Evolutionary conservation across 2,329 filamentous ascomycete genomes (phyloP).

Genomic region (Cladosporium sp.): DNA sequence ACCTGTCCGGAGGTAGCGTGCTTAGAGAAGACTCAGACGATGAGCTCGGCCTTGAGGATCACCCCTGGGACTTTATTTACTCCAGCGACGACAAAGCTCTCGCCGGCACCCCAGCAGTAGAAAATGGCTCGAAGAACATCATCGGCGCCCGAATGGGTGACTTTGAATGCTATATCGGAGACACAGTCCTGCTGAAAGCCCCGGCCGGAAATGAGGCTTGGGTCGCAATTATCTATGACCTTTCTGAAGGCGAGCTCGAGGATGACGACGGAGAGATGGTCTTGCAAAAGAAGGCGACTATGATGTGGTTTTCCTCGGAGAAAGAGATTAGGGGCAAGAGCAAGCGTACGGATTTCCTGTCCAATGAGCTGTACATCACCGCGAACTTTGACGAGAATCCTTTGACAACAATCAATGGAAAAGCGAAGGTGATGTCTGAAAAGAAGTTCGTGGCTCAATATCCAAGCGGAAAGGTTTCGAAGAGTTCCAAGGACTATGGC

Average conservation of each 20-base stretch:
- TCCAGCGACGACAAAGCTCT: slow-evolving; percentile 31
- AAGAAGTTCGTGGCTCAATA: slow-evolving; percentile 61
- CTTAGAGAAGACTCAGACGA: slow-evolving; percentile 78
- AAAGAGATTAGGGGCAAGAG: slow-evolving; percentile 82
- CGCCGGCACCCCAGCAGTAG: slow-evolving; percentile 2
- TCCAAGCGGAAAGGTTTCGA: slow-evolving; percentile 68
- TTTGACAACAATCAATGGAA: slow-evolving; percentile 82
- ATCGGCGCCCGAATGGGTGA: slow-evolving; percentile 74
- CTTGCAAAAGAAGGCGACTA: slow-evolving; percentile 66
- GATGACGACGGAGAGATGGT: slow-evolving; percentile 50
- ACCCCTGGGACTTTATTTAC: slow-evolving; percentile 54
- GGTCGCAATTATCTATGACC: slow-evolving; percentile 83
- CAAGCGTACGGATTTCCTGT: slow-evolving; percentile 70
- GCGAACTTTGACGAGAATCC: slow-evolving; percentile 82
- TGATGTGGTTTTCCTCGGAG: slow-evolving; percentile 94
- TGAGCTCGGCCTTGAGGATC: slow-evolving; percentile 57
- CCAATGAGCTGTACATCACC: slow-evolving; percentile 87
- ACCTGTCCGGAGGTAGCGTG: slow-evolving; percentile 56
- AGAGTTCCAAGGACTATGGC: slow-evolving; percentile 65
- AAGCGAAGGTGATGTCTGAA: slow-evolving; percentile 71
- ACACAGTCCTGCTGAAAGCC: slow-evolving; percentile 80
- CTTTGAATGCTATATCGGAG: slow-evolving; percentile 75
- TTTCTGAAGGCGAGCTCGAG: slow-evolving; percentile 62
- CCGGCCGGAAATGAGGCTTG: slow-evolving; percentile 79
- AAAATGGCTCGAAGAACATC: slow-evolving; percentile 42